These are phyloP conservation scores for Podospora didyma DNA, from an alignment of 495 filamentous ascomycete species.

Conservation along the genomic window DNA sequence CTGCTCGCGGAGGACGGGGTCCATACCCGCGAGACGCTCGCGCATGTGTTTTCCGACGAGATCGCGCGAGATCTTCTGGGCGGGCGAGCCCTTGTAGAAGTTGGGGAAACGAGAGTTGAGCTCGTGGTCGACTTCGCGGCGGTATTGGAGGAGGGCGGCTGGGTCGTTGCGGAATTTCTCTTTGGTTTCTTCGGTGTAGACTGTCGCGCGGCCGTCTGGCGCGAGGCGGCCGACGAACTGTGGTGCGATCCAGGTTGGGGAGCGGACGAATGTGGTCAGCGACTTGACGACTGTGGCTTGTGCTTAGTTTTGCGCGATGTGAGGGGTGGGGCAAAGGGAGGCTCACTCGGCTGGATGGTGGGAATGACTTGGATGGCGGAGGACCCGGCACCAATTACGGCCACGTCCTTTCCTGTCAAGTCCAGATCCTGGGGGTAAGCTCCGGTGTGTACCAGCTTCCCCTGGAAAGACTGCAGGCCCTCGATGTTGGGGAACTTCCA, in stretches of 20 bases:
- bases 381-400: constrained; percentile 34
- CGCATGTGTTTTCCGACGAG: constrained; percentile 23
- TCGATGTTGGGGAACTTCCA: constrained; percentile 45
- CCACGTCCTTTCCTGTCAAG: constrained; percentile 45
- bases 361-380: constrained; percentile 49
- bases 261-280: constrained; percentile 44
- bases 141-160: constrained; percentile 15
- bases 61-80: constrained; percentile 17
- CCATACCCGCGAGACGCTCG: constrained; percentile 17
- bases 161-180: constrained; percentile 27
- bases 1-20: constrained; percentile 28
- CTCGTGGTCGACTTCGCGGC: constrained; percentile 23
- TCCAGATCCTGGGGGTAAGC: constrained; percentile 44
- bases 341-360: constrained; percentile 37
- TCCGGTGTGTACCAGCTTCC: constrained; percentile 46
- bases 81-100: constrained; percentile 30
- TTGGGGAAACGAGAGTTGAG: constrained; percentile 35
- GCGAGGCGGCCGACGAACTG: constrained; percentile 33
- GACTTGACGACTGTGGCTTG: constrained; percentile 22
- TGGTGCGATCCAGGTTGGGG: constrained; percentile 54
- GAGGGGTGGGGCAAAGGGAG: too few species aligned
- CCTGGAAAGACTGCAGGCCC: constrained; percentile 40
- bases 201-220: constrained; percentile 8
- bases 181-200: constrained; percentile 25
- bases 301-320: too few species aligned